A percentile compares a stretch with the other conserved stretches of the same genome.
These are phyloP conservation scores for Euphorbia pulcherrima DNA, from an alignment of 345 rosid genomes.

Conservation along the genomic window DNA sequence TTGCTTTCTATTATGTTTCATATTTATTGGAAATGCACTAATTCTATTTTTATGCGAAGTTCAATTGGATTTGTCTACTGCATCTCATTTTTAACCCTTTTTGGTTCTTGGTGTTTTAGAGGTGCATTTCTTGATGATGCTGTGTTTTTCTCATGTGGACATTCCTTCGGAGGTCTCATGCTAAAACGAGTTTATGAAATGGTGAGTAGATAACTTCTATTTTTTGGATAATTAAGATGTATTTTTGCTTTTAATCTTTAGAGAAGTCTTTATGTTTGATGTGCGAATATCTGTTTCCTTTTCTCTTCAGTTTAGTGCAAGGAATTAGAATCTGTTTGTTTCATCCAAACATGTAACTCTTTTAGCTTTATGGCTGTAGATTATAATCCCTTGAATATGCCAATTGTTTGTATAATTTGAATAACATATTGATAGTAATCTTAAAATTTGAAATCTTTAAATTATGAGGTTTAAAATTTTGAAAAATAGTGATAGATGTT, in stretches of 20 bases:
- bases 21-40: neutral
- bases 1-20: neutral
- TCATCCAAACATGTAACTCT: neutral
- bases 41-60: neutral
- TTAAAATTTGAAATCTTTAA: neutral
- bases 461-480: neutral
- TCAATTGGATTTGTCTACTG: neutral
- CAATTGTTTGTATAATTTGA: neutral
- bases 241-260: neutral
- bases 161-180: constrained; percentile 97
- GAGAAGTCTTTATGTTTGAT: neutral
- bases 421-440: neutral
- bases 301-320: constrained; percentile 10
- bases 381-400: neutral
- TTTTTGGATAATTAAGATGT: neutral
- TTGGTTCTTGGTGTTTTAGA: constrained; percentile 40
- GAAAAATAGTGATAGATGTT: neutral
- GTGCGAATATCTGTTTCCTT: neutral
- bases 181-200: constrained; percentile 79
- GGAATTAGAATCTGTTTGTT: neutral
- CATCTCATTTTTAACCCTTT: neutral
- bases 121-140: constrained; percentile 99
- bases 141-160: constrained; percentile 85
- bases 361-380: neutral
- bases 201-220: constrained; percentile 39